Evolutionary conservation across 2,329 filamentous ascomycete species (phyloP), one percentile per base, ranked within the genome.

Genomic region (Orbilia ellipsospora): DNA sequence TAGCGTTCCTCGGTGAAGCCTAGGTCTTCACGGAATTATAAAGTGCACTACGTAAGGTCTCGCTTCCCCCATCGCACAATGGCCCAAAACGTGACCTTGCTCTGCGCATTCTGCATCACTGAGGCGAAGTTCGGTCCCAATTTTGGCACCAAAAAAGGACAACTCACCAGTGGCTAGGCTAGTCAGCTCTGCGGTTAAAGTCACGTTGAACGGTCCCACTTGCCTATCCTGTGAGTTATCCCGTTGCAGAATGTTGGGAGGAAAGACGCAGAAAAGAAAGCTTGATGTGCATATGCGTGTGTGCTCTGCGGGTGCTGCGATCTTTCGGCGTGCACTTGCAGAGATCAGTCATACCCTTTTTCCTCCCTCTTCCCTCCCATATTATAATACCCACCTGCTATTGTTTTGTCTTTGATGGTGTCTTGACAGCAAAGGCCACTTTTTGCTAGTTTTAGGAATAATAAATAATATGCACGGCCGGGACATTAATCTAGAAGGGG

Each of bases 391-490:
- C 59, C 56, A 56, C 62, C 50, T 67, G 51, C 44, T 74, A 74
- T 67, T 74, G 63, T 68, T 74, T 74, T 74, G 70, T 74, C 70
- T 74, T 67, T 73, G 69, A 73, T 73, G 69, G 69, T 66, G 68
- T 73, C 68, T 73, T 69, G 65, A 62, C 65, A 69, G 65, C 54
- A 60, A 26, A 69, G 65, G 59, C 65, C 66, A 57, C 40, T 62
- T 54, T 66, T 45, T 52, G n/a, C 6, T 13, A 13, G 10, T 52
- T 18, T 23, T 52, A 5, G 8, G 12, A 23, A 5, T 23, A 52
- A 18, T 23, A 52, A 23, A 5, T 23, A n/a, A 7, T 52, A 55
- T 55, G 52, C 54, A 42, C 54, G 28, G 23, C 12, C 52, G 52
- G 52, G 54, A 23, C 12, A 26, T 31, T 36, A 55, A 55, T 55